phyloP scores from a whole-genome alignment of 140 eudicot species.

The Bidens hawaiensis region DNA sequence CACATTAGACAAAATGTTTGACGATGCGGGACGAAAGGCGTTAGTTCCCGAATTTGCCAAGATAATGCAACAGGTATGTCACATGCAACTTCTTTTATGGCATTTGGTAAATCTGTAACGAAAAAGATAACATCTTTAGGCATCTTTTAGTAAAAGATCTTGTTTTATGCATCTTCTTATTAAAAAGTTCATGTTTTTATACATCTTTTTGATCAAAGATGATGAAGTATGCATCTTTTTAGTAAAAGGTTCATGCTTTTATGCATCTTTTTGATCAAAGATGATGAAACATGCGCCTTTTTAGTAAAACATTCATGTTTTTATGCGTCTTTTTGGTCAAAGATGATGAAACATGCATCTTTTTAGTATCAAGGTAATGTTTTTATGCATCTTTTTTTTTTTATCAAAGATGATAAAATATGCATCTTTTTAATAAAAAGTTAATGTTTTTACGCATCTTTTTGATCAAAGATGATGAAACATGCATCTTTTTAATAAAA shows the following conservation, averaged over 20 bases:
- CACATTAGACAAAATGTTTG: constrained; percentile 77
- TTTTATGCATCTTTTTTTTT: background rate
- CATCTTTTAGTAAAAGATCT: background rate
- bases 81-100: background rate
- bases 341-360: no score
- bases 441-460: no score
- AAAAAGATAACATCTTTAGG: background rate
- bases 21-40: constrained; percentile 71
- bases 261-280: background rate
- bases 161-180: no score
- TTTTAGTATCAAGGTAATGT: no score
- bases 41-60: constrained; percentile 75
- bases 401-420: background rate
- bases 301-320: no score
- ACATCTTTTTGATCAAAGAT: background rate
- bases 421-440: no score
- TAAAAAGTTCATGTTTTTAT: background rate
- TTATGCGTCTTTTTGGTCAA: no score
- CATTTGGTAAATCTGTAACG: background rate
- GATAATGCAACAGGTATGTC: constrained; percentile 78
- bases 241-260: no score
- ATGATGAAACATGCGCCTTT: no score
- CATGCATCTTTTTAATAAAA: no score
- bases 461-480: no score
- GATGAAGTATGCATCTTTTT: background rate